Conservation (phyloP, 208 protist genomes). For the Acanthamoeba polyphaga region DNA sequence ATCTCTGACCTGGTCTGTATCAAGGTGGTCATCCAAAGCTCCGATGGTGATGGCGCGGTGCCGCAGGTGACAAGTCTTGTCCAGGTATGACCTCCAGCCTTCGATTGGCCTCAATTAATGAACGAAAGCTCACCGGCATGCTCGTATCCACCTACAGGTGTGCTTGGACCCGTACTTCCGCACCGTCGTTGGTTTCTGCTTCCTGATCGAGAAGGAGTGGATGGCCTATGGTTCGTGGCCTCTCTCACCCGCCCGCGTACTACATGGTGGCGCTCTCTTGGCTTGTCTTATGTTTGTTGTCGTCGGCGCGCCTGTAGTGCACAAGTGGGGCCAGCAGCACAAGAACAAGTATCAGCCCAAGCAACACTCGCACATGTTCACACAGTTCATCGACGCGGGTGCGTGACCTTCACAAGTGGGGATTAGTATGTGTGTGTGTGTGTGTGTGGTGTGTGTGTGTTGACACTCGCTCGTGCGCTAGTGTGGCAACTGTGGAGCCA, state of each 20-base stretch:
- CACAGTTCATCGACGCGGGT: conserved; percentile 60
- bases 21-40: background rate
- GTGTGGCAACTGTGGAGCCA: conserved; percentile 71
- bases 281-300: no score
- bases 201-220: conserved; percentile 95
- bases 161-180: conserved; percentile 94
- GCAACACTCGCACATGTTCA: conserved; percentile 58
- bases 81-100: background rate
- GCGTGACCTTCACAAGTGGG: no score
- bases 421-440: no score
- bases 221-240: conserved; percentile 87
- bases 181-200: conserved; percentile 93
- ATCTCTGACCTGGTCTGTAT: background rate
- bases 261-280: no score
- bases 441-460: background rate
- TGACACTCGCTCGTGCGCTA: background rate
- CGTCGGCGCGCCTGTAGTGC: background rate
- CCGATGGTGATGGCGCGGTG: background rate
- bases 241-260: background rate
- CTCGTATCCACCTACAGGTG: background rate
- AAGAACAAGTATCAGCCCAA: conserved; percentile 66
- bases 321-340: conserved; percentile 65
- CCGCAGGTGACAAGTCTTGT: conserved; percentile 18
- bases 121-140: no score
- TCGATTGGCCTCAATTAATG: background rate